Conservation (phyloP, 805 yeast species). For the Saccharomyces mikatae region DNA sequence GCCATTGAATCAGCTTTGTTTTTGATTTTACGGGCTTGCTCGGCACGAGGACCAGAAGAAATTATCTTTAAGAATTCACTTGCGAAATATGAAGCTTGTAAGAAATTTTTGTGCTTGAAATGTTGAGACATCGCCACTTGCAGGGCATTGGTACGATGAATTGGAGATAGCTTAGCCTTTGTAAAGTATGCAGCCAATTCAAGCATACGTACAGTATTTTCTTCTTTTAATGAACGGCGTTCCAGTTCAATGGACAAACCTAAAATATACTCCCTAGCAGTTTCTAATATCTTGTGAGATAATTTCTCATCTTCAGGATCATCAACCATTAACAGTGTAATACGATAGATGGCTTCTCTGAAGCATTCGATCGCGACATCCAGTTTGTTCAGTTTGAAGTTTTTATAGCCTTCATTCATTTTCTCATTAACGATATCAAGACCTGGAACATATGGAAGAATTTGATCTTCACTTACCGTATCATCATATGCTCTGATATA, state of each 20-base stretch:
- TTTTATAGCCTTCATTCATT: constrained; percentile 65
- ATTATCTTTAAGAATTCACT: constrained; percentile 66
- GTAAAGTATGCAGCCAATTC: constrained; percentile 97
- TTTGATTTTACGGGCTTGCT: constrained; percentile 78
- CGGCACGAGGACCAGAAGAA: constrained; percentile 72
- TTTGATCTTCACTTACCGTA: constrained; percentile 40
- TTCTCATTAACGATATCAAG: constrained; percentile 53
- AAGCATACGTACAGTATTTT: constrained; percentile 72
- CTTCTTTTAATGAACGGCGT: constrained; percentile 72
- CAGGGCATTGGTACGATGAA: constrained; percentile 79
- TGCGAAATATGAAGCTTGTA: constrained; percentile 86
- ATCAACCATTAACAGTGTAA: constrained; percentile 62
- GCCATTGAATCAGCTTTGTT: constrained; percentile 71
- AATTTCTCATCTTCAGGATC: constrained; percentile 68
- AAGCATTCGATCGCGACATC: constrained; percentile 73
- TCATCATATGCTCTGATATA: constrained; percentile 59
- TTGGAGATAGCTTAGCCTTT: constrained; percentile 67
- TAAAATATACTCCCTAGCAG: constrained; percentile 83
- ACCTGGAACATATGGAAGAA: constrained; percentile 69
- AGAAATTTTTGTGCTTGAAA: constrained; percentile 79
- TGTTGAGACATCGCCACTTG: constrained; percentile 94
- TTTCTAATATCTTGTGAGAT: constrained; percentile 59
- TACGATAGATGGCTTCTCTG: constrained; percentile 70
- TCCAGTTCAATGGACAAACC: constrained; percentile 86
- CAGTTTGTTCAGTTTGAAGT: constrained; percentile 76